phyloP scores from a whole-genome alignment of 805 yeast species.

The Nakazawaea molendinolei region DNA sequence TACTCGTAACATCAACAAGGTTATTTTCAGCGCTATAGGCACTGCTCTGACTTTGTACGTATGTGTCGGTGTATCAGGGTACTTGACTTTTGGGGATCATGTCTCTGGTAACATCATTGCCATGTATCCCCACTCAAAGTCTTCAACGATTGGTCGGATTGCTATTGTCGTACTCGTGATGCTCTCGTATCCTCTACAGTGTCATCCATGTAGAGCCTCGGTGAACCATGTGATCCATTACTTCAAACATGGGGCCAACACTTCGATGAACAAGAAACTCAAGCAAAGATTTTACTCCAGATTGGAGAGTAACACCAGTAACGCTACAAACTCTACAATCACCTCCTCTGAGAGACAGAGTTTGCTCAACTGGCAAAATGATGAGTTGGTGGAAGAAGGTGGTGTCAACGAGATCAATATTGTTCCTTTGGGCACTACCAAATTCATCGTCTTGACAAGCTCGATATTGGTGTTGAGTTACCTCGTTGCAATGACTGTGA shows the following conservation, averaged over 20 bases:
- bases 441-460: constrained; percentile 34
- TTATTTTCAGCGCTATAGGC: constrained; percentile 49
- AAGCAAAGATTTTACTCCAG: constrained; percentile 13
- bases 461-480: constrained; percentile 48
- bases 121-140: constrained; percentile 57
- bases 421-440: constrained; percentile 16
- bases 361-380: constrained; percentile 16
- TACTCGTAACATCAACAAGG: constrained; percentile 34
- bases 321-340: constrained; percentile 7
- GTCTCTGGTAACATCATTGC: constrained; percentile 77
- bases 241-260: constrained; percentile 23
- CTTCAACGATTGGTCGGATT: constrained; percentile 74
- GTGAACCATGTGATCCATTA: constrained; percentile 64
- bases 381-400: constrained; percentile 16
- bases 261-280: constrained; percentile 12
- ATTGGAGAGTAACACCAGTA: constrained; percentile 9
- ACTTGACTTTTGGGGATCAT: constrained; percentile 76
- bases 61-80: constrained; percentile 75
- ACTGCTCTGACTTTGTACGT: constrained; percentile 59
- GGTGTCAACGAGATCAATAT: constrained; percentile 14
- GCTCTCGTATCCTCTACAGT: constrained; percentile 82
- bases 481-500: constrained; percentile 55
- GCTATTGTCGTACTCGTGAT: constrained; percentile 77
- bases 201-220: constrained; percentile 86
- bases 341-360: constrained; percentile 10